Evolutionary conservation across 2,329 filamentous ascomycete species (phyloP), one percentile per base, ranked within the genome.

Genomic region (Sclerotiophoma versabilis): DNA sequence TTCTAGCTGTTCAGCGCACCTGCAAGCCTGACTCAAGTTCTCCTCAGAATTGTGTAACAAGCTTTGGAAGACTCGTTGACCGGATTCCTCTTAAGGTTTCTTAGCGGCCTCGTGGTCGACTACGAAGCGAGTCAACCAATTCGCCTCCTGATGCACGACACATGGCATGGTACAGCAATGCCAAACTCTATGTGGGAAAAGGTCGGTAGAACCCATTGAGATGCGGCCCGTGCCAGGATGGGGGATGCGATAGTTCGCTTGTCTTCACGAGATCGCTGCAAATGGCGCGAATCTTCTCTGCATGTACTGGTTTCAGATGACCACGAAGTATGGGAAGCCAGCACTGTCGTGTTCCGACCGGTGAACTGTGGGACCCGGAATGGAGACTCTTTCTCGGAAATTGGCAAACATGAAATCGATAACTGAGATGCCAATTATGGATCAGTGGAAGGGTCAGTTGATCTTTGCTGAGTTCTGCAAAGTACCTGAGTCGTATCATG

Each of bases 121-220:
- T 45, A 57, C 49, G 46, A 57, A 62, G 57, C 59, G 48, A 63
- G 50, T 48, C 50, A 34, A 55, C 57, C 39, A 42, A 42, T 7
- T 49, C 34, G 10, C 38, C 30, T 33, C 44, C 47, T 39, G 33
- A 64, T 62, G 58, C 63, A 60, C 57, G 57, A 63, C 58, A 60
- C 64, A 64, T 58, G 59, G 59, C 62, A 54, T 54, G 38, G 41
- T 41, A 32, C 54, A 46, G 17, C 47, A 44, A 37, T 59, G 19
- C 52, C 25, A 56, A 61, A 63, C 57, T 48, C 49, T 56, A 56
- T 54, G 33, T 38, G 26, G 36, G 29, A 26, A 42, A 41, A 27
- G 32, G 27, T 50, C 49, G 25, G 57, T 47, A 60, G 50, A 51
- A 53, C 22, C 47, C 39, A 48, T 50, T 29, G 43, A 56, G 41